Conservation (phyloP, 2,329 filamentous ascomycete species). For the Microsporum canis region DNA sequence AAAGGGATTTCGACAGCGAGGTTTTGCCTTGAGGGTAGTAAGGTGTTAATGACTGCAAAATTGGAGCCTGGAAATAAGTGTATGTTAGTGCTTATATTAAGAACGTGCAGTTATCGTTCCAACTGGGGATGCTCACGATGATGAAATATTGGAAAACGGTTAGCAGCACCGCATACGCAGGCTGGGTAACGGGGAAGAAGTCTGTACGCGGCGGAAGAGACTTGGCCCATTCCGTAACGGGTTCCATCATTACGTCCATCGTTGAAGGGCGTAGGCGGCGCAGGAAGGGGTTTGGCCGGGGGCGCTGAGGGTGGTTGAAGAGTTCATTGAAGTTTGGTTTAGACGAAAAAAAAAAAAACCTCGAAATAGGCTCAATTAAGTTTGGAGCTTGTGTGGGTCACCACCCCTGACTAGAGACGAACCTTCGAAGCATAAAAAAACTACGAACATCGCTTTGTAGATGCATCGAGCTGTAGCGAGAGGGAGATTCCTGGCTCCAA, state of each 20-base stretch:
- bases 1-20: constrained; percentile 50
- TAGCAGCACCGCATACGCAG: constrained; percentile 27
- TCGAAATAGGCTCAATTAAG: constrained; percentile 29
- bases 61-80: constrained; percentile 48
- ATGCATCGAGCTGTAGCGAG: too few relatives aligned
- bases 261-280: constrained; percentile 65
- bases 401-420: constrained; percentile 50
- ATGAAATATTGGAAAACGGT: constrained; percentile 35
- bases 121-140: constrained; percentile 29
- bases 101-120: not conserved
- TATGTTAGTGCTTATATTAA: not conserved
- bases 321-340: too few relatives aligned
- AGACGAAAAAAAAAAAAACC: too few relatives aligned
- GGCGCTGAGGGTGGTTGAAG: not conserved
- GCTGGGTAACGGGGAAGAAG: constrained; percentile 28
- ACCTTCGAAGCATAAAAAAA: too few relatives aligned
- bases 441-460: too few relatives aligned
- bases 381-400: constrained; percentile 63
- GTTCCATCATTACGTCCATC: constrained; percentile 13
- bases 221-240: constrained; percentile 17
- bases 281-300: constrained; percentile 55
- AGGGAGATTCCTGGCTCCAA: too few relatives aligned
- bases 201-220: constrained; percentile 18
- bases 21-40: constrained; percentile 94
- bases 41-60: constrained; percentile 61